These are phyloP conservation scores for Angophora floribunda DNA, from an alignment of 345 rosid species.

Conservation along the genomic window DNA sequence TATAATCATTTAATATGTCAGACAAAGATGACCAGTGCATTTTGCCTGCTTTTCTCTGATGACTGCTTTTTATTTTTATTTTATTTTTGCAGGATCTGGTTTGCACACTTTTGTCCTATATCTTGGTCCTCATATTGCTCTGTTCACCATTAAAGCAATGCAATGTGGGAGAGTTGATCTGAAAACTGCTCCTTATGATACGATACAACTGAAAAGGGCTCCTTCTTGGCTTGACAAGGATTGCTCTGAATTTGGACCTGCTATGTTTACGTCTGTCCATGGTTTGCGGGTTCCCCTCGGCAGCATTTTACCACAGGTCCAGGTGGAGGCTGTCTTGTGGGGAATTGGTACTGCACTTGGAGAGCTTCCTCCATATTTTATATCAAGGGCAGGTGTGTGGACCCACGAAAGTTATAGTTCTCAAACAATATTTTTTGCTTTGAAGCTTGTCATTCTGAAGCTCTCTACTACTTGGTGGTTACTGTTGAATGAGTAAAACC, in stretches of 20 bases:
- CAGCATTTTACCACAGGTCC: conserved; percentile 90
- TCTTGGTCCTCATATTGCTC: conserved; percentile 94
- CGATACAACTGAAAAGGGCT: conserved; percentile 73
- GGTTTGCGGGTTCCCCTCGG: conserved; percentile 79
- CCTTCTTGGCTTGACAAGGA: conserved; percentile 95
- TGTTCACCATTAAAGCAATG: conserved; percentile 89
- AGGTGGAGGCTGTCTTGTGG: conserved; percentile 86
- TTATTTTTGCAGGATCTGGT: conserved; percentile 68
- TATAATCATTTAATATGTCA: not conserved
- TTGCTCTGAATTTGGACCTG: conserved; percentile 78
- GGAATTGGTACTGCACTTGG: conserved; percentile 98
- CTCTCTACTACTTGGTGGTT: not conserved
- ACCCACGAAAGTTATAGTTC: not conserved
- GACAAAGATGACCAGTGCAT: not conserved
- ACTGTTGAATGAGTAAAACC: not conserved
- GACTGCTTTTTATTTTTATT: not conserved
- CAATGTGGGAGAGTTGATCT: conserved; percentile 91
- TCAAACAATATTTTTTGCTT: not conserved
- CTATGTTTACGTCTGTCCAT: conserved; percentile 38
- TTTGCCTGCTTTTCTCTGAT: not conserved
- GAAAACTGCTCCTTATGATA: conserved; percentile 92
- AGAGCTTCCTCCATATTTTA: conserved; percentile 99
- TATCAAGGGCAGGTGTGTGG: conserved; percentile 83
- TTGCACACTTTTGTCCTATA: conserved; percentile 96
- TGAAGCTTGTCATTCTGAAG: not conserved